Conservation (phyloP, 2,329 filamentous ascomycete genomes). For the Grosmannia huntii region DNA sequence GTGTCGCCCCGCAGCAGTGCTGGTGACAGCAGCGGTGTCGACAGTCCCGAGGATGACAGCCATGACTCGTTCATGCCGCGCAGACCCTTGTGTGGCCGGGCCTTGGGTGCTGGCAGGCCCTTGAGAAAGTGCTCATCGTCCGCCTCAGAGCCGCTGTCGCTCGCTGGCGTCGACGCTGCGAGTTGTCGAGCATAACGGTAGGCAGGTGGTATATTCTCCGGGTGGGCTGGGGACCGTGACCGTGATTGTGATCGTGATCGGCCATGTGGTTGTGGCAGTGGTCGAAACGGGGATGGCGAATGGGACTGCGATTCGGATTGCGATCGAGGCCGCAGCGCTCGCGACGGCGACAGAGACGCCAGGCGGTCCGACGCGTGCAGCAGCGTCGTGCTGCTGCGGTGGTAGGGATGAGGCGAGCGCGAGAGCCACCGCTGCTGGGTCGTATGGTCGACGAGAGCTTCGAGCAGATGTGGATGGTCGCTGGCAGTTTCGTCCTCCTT, state of each 20-base stretch:
- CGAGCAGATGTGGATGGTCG: neutral
- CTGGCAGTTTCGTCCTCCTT: neutral
- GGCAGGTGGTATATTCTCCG: neutral
- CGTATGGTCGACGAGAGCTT: neutral
- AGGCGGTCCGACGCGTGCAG: slow-evolving; percentile 28
- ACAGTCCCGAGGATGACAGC: slow-evolving; percentile 28
- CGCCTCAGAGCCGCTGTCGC: slow-evolving; percentile 87
- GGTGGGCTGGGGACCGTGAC: neutral
- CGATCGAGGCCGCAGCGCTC: neutral
- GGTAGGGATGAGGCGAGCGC: slow-evolving; percentile 57
- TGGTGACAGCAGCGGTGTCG: slow-evolving; percentile 24
- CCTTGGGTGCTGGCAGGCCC: slow-evolving; percentile 68
- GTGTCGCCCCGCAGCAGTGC: neutral
- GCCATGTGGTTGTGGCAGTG: neutral
- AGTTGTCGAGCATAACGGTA: too few species aligned
- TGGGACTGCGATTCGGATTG: neutral
- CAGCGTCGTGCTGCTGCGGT: slow-evolving; percentile 43
- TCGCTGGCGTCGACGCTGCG: slow-evolving; percentile 48
- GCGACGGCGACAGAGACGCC: slow-evolving; percentile 16
- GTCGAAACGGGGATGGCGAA: too few species aligned
- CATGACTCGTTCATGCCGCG: slow-evolving; percentile 48
- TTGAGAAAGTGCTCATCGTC: slow-evolving; percentile 87
- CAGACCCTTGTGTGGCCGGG: slow-evolving; percentile 64
- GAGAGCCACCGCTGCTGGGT: slow-evolving; percentile 26
- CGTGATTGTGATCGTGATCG: neutral